Evolutionary conservation across 192 early-diverging fungal genomes (phyloP).

Genomic region (Phlyctochytrium bullatum): DNA sequence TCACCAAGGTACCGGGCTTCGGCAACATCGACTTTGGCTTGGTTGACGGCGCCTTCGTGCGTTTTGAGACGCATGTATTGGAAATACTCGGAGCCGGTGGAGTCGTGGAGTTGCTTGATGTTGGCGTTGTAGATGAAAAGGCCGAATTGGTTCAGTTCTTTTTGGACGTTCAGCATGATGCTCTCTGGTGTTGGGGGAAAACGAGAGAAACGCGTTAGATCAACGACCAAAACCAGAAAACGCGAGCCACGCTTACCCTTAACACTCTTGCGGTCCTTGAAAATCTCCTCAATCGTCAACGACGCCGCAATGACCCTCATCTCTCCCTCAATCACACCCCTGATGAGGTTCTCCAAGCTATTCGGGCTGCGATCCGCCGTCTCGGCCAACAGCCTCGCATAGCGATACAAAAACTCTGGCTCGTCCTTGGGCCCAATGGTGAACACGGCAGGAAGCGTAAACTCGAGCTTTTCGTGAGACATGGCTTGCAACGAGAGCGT

Average conservation of each 20-base stretch:
- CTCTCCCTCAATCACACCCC: conserved; percentile 51
- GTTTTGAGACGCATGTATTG: conserved; percentile 48
- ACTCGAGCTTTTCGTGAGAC: conserved; percentile 50
- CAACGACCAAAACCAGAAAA: no score
- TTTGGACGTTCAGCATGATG: conserved; percentile 45
- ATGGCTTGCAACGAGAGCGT: conserved; percentile 46
- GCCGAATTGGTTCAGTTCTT: conserved; percentile 55
- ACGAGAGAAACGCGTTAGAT: no score
- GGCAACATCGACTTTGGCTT: conserved; percentile 59
- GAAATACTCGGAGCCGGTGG: conserved; percentile 54
- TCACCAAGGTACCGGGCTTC: conserved; percentile 42
- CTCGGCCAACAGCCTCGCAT: conserved; percentile 25
- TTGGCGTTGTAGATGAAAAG: conserved; percentile 58
- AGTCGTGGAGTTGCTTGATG: conserved; percentile 51
- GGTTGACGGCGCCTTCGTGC: conserved; percentile 55
- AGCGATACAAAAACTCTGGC: conserved; percentile 17
- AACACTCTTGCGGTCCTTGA: conserved; percentile 50
- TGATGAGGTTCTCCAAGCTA: conserved; percentile 33
- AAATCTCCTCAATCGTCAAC: conserved; percentile 61
- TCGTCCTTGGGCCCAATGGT: conserved; percentile 47
- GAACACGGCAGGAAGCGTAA: conserved; percentile 48
- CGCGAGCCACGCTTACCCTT: conserved; percentile 40
- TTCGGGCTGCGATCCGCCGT: background rate
- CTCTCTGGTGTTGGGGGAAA: background rate
- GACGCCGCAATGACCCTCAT: conserved; percentile 52